Base-by-base conservation (phyloP, 129 eudicot species). In the Chrysanthemum lavandulifolium region DNA sequence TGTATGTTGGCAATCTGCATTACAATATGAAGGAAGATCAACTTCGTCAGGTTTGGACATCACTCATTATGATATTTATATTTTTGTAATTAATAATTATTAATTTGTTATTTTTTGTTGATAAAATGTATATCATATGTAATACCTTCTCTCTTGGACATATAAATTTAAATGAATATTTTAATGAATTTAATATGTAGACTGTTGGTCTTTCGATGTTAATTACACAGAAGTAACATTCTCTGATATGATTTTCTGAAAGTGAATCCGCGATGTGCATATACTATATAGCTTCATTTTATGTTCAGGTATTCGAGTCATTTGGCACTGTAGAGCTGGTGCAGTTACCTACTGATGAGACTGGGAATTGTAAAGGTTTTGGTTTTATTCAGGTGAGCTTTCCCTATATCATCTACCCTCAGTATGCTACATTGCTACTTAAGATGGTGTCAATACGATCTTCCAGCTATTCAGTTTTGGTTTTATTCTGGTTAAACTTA, bases 261-360 rank as follows among this genome's bases (percentile, higher is more conserved):
- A 61, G 10, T 61, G 23, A 61, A 56, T 31, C 31, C 29, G 18
- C 33, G 43, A 31, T 70, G 56, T 3, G 5, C n/a, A 1, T 61
- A 21, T 40, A 63, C 15, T 6, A 45, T 68, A 52, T 80, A 13
- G 33, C 12, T 52, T 12, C 4, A 9, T 69, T 7, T 62, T n/a
- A 10, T 79, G 71, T 73, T 53, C 80, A 92, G 98, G 91, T 92
- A 23, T 92, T 92, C 63, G 98, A 92, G 75, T 67, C 98, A 70
- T 92, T 92, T 85, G 98, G 98, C 40, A 40, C 87, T 51, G 90
- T 92, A 43, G 98, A 92, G 92, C 84, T 89, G 61, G 96, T 92
- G 70, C 96, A 92, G 78, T 72, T 92, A 74, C 96, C 98, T 61
- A 85, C 83, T 73, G 96, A 92, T 50, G 96, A 79, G 71, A 83